Evolutionary conservation across 768 basidiomycete species (phyloP), one percentile per base, ranked within the genome.

Genomic region (Naganishia onofrii): DNA sequence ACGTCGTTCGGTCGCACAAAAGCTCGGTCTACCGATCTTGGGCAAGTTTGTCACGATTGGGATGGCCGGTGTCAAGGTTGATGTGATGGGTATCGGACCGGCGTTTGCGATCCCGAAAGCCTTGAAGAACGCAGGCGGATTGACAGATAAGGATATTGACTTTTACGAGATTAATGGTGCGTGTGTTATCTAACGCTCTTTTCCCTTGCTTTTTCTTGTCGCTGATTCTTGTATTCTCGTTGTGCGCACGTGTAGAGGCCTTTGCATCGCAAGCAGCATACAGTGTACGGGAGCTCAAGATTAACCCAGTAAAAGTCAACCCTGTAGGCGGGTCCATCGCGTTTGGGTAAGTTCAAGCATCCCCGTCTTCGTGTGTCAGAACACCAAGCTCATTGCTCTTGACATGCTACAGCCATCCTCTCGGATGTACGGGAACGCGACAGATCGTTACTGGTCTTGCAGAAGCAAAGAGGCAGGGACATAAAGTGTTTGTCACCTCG

Each of bases 41-140:
- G 93, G 90, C 81, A 94, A 94, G 82, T 94, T 87, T 78, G 86
- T 92, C 76, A 85, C 85, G 44, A 86, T 89, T 1, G 82, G 84
- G 52, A 86, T 84, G 36, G 86, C 89, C 12, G 93, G 93, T 74
- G 92, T 94, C 17, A 89, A 90, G 2, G 91, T 91, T 53, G 86
- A 87, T 72, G 87, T 93, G 79, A 93, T 93, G 91, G 92, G 92
- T 71, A 87, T 95, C 76, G 93, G 93, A 66, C 93, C 93, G 1
- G 90, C 90, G 42, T 90, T 86, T 80, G 93, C 92, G 55, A 91
- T 93, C 73, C 92, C 92, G 53, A 86, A 86, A 70, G 70, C 77
- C 36, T 58, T 76, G 48, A 67, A 70, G 31, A 63, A 68, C 38
- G 69, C 70, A 10, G 42, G 42, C 66, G 76, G 72, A 7, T 42